Percentiles rank a stretch among this genome's conserved stretches.
phyloP scores from a whole-genome alignment of 768 basidiomycete genomes.

The Inosperma sp. region DNA sequence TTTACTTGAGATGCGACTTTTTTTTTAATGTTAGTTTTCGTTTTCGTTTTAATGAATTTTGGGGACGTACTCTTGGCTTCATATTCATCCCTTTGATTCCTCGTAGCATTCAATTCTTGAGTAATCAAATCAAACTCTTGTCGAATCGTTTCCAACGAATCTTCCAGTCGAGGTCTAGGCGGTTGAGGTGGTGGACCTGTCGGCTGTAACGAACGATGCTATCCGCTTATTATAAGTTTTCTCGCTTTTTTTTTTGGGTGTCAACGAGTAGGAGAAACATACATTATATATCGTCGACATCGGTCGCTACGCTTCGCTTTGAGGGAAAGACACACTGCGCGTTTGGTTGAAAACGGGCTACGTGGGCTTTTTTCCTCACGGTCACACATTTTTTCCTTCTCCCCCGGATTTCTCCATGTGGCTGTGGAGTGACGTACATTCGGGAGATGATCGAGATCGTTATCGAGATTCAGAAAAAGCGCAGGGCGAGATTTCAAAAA shows the following conservation, averaged over 20 bases:
- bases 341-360: no score
- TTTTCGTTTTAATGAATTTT: not conserved
- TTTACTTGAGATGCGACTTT: slow-evolving; percentile 78
- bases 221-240: no score
- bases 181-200: slow-evolving; percentile 27
- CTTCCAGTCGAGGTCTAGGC: slow-evolving; percentile 51
- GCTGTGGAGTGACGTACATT: no score
- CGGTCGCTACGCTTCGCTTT: no score
- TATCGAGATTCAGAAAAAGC: no score
- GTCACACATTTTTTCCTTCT: no score
- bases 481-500: no score
- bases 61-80: slow-evolving; percentile 73
- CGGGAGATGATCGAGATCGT: no score
- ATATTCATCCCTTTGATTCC: slow-evolving; percentile 82
- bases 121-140: slow-evolving; percentile 79
- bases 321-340: no score
- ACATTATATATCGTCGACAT: slow-evolving; percentile 9
- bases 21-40: not conserved
- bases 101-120: slow-evolving; percentile 59
- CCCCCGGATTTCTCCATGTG: no score
- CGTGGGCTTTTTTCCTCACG: no score
- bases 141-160: slow-evolving; percentile 75
- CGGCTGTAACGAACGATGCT: slow-evolving; percentile 57
- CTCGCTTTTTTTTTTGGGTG: slow-evolving; percentile 9
- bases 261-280: slow-evolving; percentile 6